A percentile compares a stretch with the other conserved stretches of the same genome.
Evolutionary conservation across 75 land plant species (phyloP).

Genomic region (Adiantum capillusveneris): DNA sequence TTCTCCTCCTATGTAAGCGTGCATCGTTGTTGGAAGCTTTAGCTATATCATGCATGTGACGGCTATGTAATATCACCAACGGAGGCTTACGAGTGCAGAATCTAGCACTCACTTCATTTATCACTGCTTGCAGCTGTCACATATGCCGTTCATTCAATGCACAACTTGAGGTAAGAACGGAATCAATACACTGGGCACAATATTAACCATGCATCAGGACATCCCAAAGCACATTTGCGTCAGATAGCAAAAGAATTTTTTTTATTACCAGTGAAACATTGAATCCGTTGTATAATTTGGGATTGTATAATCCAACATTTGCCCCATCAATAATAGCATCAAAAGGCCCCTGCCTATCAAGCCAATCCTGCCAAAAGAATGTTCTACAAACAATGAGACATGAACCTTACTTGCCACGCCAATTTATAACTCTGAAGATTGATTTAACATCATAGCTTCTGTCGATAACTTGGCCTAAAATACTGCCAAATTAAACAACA

Average conservation of each 20-base stretch:
- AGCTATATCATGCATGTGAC: slow-evolving; percentile 45
- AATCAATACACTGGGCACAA: neutral
- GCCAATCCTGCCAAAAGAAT: slow-evolving; percentile 49
- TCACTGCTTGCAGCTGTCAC: slow-evolving; percentile 60
- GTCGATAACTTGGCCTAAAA: too few relatives aligned
- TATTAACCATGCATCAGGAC: too few relatives aligned
- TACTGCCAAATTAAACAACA: too few relatives aligned
- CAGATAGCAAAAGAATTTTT: slow-evolving; percentile 1
- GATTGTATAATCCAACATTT: slow-evolving; percentile 53
- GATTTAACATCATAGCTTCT: too few relatives aligned
- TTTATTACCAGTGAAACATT: slow-evolving; percentile 21
- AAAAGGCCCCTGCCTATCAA: slow-evolving; percentile 71
- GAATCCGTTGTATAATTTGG: slow-evolving; percentile 18
- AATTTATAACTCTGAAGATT: too few relatives aligned
- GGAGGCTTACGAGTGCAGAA: slow-evolving; percentile 59
- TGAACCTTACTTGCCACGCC: neutral
- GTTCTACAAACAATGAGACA: neutral
- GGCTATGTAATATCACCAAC: slow-evolving; percentile 71
- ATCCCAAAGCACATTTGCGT: too few relatives aligned
- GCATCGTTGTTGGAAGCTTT: slow-evolving; percentile 33
- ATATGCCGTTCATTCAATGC: neutral
- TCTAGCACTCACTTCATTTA: slow-evolving; percentile 47
- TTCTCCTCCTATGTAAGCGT: slow-evolving; percentile 57
- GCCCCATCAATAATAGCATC: slow-evolving; percentile 84
- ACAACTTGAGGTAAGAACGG: neutral